A percentile compares a stretch with the other conserved stretches of the same genome.
These are phyloP conservation scores for Cerioporus squamosus DNA, from an alignment of 1,284 basidiomycete genomes.

Conservation along the genomic window DNA sequence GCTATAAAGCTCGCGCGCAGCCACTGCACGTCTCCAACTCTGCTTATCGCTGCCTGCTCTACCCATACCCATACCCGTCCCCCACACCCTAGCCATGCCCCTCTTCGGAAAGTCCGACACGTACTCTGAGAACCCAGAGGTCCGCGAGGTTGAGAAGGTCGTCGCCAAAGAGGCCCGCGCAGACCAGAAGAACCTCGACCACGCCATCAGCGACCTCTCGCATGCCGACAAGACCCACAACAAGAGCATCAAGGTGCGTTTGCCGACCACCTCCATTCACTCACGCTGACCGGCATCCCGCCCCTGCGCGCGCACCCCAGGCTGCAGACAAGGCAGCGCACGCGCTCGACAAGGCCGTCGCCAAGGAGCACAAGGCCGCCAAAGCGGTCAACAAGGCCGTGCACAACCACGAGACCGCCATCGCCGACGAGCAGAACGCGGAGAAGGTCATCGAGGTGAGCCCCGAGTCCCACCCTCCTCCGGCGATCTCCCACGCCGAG, in stretches of 20 bases:
- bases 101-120: conserved; percentile 30
- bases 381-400: conserved; percentile 51
- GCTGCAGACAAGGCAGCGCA: conserved; percentile 47
- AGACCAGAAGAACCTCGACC: conserved; percentile 50
- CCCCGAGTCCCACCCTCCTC: conserved; percentile 1
- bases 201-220: conserved; percentile 50
- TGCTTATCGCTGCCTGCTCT: neutral
- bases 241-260: conserved; percentile 52
- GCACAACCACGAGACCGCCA: conserved; percentile 52
- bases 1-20: too few relatives aligned
- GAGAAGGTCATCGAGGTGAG: conserved; percentile 50
- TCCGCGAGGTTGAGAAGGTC: conserved; percentile 51
- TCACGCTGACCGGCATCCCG: neutral
- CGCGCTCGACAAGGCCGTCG: conserved; percentile 49
- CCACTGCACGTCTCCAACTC: neutral
- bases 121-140: conserved; percentile 29
- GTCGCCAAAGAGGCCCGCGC: conserved; percentile 49
- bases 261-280: neutral
- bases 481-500: neutral
- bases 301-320: conserved; percentile 32
- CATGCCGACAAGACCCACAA: conserved; percentile 48
- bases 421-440: conserved; percentile 46
- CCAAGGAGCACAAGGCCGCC: conserved; percentile 49
- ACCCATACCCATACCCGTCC: too few relatives aligned
- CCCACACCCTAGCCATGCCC: conserved; percentile 21